phyloP scores from a whole-genome alignment of 176 grass and related monocot genomes.

The Avena sativa region DNA sequence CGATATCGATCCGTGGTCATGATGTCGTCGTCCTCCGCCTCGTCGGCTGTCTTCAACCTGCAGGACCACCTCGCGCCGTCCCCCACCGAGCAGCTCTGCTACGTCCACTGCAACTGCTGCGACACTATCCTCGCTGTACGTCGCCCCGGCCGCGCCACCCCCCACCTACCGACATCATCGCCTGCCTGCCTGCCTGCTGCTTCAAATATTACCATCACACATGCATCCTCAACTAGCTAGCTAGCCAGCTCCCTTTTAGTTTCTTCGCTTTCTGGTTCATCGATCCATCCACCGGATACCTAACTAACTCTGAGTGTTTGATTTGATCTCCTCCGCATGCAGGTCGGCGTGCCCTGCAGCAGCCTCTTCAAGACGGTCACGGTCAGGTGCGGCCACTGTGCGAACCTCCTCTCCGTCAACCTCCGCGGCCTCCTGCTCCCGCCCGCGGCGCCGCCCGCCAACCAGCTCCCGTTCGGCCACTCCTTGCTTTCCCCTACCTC shows the following conservation, averaged over 20 bases:
- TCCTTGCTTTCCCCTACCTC: conserved; percentile 68
- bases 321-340: not conserved
- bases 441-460: conserved; percentile 46
- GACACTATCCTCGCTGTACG: conserved; percentile 92
- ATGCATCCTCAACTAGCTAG: no score
- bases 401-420: conserved; percentile 96
- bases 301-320: not conserved
- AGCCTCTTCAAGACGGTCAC: conserved; percentile 98
- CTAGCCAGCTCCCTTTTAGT: not conserved
- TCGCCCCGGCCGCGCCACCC: conserved; percentile 27
- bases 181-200: not conserved
- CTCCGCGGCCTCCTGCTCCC: conserved; percentile 77
- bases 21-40: conserved; percentile 71
- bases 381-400: conserved; percentile 93
- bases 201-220: not conserved
- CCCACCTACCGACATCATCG: conserved; percentile 33
- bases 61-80: conserved; percentile 87
- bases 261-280: not conserved
- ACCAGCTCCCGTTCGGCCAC: conserved; percentile 74
- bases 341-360: conserved; percentile 95
- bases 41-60: conserved; percentile 78
- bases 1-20: not conserved
- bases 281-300: not conserved
- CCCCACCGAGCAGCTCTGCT: conserved; percentile 99
- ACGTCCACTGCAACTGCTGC: conserved; percentile 99